A percentile compares a stretch with the other conserved stretches of the same genome.
Conservation (phyloP, 192 early-diverging fungal species). For the Coemansia sp. region DNA sequence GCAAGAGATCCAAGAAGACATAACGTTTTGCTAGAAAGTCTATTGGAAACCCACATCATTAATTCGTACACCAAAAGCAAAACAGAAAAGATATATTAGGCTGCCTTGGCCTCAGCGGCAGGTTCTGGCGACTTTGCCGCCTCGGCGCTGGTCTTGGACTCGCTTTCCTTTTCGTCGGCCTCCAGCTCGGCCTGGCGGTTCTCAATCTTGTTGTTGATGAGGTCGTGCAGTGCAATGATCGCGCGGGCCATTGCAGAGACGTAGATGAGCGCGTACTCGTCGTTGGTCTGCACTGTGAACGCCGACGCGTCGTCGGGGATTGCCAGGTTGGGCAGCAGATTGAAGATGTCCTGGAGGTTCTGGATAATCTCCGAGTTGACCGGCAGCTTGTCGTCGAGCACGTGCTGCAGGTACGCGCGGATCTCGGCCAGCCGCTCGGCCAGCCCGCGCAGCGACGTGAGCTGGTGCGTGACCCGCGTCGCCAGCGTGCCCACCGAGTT, state of each 20-base stretch:
- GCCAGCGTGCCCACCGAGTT: conserved; percentile 92
- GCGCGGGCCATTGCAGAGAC: conserved; percentile 87
- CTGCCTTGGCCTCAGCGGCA: neutral
- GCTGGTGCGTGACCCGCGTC: conserved; percentile 88
- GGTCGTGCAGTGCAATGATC: conserved; percentile 93
- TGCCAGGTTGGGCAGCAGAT: conserved; percentile 90
- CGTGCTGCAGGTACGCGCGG: conserved; percentile 82
- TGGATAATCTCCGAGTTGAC: conserved; percentile 97
- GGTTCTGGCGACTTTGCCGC: neutral
- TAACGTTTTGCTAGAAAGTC: conserved; percentile 12
- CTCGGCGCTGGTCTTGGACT: conserved; percentile 13
- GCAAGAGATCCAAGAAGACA: conserved; percentile 26
- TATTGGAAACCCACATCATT: too few species aligned
- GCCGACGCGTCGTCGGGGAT: conserved; percentile 74
- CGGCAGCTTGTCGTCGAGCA: conserved; percentile 80
- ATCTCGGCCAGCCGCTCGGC: conserved; percentile 85
- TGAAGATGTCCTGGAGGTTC: conserved; percentile 99
- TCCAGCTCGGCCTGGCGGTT: conserved; percentile 57
- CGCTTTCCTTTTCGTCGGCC: conserved; percentile 32
- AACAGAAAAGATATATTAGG: too few species aligned
- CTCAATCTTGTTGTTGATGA: conserved; percentile 98
- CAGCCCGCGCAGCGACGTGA: conserved; percentile 89
- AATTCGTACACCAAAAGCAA: too few species aligned
- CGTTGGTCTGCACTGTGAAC: conserved; percentile 93
- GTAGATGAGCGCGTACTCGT: conserved; percentile 94